phyloP scores from a whole-genome alignment of 352 stramenopile species.

The Phytophthora pisi region DNA sequence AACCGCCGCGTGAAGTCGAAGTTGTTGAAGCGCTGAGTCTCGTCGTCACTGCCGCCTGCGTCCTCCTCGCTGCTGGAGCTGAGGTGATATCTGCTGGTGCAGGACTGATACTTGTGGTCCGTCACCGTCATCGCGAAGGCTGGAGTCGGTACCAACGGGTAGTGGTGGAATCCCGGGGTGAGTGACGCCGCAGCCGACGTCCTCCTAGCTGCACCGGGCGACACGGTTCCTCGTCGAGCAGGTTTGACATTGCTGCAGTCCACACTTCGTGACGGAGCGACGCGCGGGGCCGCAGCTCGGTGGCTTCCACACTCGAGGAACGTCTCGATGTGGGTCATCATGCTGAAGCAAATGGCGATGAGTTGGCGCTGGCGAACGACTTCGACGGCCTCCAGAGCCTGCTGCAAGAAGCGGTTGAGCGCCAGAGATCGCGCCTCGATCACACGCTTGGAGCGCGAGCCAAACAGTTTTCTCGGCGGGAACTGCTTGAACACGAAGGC shows the following conservation, averaged over 20 bases:
- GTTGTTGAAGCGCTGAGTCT: constrained; percentile 34
- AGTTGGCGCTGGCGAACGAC: constrained; percentile 64
- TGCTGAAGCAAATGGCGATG: constrained; percentile 76
- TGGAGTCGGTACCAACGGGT: constrained; percentile 31
- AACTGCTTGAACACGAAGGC: constrained; percentile 74
- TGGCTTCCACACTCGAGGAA: constrained; percentile 66
- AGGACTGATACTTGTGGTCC: constrained; percentile 23
- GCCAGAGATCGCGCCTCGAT: constrained; percentile 67
- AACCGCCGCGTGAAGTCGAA: constrained; percentile 42
- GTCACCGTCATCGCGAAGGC: constrained; percentile 32
- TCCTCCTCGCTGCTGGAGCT: constrained; percentile 30
- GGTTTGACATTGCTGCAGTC: constrained; percentile 8
- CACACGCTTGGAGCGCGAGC: constrained; percentile 68
- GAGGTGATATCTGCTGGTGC: constrained; percentile 16
- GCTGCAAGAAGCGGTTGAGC: constrained; percentile 66
- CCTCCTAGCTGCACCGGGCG: constrained; percentile 29
- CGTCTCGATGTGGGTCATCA: constrained; percentile 68
- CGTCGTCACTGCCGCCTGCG: constrained; percentile 16
- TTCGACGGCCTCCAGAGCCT: constrained; percentile 57
- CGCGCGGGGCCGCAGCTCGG: constrained; percentile 10
- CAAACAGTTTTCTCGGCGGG: constrained; percentile 64
- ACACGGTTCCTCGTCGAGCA: constrained; percentile 7
- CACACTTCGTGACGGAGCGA: constrained; percentile 12
- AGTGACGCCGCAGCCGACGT: constrained; percentile 31
- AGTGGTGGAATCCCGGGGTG: constrained; percentile 33